Evolutionary conservation across 129 eudicot genomes (phyloP).

Genomic region (Flaveria bidentis): DNA sequence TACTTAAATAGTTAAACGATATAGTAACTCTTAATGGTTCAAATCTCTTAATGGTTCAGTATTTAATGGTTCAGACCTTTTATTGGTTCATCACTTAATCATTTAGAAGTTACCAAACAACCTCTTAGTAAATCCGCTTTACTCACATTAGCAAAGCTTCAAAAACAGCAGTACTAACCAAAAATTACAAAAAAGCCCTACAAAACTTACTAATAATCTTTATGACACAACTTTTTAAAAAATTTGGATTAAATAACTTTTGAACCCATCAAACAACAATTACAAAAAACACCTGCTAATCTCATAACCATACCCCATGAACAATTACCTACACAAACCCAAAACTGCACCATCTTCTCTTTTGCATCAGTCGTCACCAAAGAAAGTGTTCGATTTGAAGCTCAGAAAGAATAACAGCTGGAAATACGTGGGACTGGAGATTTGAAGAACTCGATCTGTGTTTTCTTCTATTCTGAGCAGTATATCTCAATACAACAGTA

Average conservation of each 20-base stretch:
- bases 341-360: constrained; percentile 9
- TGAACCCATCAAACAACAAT: constrained; percentile 25
- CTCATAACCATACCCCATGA: constrained; percentile 28
- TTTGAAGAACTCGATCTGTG: constrained; percentile 20
- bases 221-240: constrained; percentile 19
- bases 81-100: no score
- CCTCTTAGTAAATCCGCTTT: neutral
- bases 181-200: neutral
- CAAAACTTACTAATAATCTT: constrained; percentile 9
- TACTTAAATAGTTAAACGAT: no score
- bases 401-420: constrained; percentile 8
- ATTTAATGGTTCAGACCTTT: no score
- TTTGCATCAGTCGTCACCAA: constrained; percentile 21
- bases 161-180: neutral
- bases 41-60: no score
- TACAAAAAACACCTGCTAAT: constrained; percentile 24
- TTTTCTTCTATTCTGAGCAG: constrained; percentile 20
- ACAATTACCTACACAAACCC: constrained; percentile 3
- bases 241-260: constrained; percentile 22
- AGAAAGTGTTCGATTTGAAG: constrained; percentile 18
- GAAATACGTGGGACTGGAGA: constrained; percentile 14
- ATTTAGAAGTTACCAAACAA: no score
- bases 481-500: constrained; percentile 33
- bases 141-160: neutral
- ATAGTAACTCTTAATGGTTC: no score